Base-by-base conservation (phyloP, 1,284 basidiomycete genomes). In the Entoloma clypeatum region DNA sequence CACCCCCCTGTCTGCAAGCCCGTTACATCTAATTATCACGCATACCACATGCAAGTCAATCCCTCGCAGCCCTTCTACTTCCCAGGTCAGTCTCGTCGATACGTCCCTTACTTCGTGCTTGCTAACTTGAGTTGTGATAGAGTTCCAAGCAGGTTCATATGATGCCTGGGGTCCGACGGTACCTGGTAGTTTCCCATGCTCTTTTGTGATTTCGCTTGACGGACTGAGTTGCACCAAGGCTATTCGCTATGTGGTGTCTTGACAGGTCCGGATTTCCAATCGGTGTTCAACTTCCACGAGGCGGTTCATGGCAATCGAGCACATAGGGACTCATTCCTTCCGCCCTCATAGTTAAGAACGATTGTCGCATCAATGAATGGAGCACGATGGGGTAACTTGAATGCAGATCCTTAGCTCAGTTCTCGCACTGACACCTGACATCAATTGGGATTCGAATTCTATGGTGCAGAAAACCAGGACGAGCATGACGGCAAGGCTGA, bases 241-340 rank as follows among this genome's bases (percentile, higher is more conserved):
- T 74, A 73, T 45, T 58, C 43, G 0, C 56, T 62, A n/a, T 75
- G 72, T 48, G 58, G 65, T 16, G 62, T 70, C 2, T 64, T 88
- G 37, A 86, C 83, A 13, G 81, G 83, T 2, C 66, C 79, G 0
- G 71, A 79, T 48, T 89, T 88, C 63, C 70, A 80, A 58, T 81
- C 77, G 31, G 86, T 88, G 1, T 88, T 86, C 60, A 78, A 88
- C 54, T 69, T 79, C 39, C 69, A 84, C n/a, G n/a, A n/a, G n/a
- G n/a, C n/a, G n/a, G n/a, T n/a, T n/a, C n/a, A n/a, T n/a, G n/a
- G n/a, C n/a, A n/a, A n/a, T n/a, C n/a, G n/a, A n/a, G n/a, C n/a
- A n/a, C n/a, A n/a, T n/a, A n/a, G n/a, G n/a, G n/a, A n/a, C n/a
- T n/a, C n/a, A n/a, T n/a, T n/a, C n/a, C n/a, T n/a, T n/a, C n/a